These are phyloP conservation scores for Closterium sp. DNA, from an alignment of 139 green algal species.

Conservation along the genomic window DNA sequence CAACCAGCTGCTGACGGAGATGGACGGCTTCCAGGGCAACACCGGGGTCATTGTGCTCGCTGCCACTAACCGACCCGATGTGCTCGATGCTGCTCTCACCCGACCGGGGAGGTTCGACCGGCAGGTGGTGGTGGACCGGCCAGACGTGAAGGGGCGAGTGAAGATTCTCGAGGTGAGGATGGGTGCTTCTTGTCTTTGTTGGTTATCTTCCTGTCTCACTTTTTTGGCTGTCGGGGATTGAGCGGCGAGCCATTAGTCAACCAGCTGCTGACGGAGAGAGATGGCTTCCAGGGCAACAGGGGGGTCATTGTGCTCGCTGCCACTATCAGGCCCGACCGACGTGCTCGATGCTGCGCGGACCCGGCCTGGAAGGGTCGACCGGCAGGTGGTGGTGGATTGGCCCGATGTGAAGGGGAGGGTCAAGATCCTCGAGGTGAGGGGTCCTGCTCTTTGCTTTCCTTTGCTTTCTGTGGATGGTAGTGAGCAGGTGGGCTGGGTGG, in stretches of 20 bases:
- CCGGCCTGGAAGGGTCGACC: conserved; percentile 90
- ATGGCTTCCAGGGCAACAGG: conserved; percentile 64
- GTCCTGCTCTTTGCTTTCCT: not conserved
- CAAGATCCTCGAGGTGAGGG: conserved; percentile 50
- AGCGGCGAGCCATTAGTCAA: conserved; percentile 95
- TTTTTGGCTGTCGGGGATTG: not conserved
- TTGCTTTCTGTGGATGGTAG: too few relatives aligned
- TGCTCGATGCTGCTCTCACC: not conserved
- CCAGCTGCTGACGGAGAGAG: conserved; percentile 81
- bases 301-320: conserved; percentile 94
- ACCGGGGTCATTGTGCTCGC: conserved; percentile 93
- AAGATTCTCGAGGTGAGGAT: not conserved
- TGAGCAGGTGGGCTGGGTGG: too few relatives aligned
- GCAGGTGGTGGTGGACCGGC: not conserved
- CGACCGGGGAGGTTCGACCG: not conserved
- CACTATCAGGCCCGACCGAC: conserved; percentile 97
- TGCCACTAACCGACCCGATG: not conserved
- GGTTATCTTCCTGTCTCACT: too few relatives aligned
- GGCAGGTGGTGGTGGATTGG: conserved; percentile 67
- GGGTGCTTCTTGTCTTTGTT: not conserved
- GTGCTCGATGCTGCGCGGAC: conserved; percentile 96
- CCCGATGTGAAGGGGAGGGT: conserved; percentile 59
- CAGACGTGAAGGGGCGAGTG: not conserved
- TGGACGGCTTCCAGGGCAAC: conserved; percentile 66
- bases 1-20: conserved; percentile 88